phyloP scores from a whole-genome alignment of 1,284 basidiomycete genomes.

The Paramarasmius palmivorus region DNA sequence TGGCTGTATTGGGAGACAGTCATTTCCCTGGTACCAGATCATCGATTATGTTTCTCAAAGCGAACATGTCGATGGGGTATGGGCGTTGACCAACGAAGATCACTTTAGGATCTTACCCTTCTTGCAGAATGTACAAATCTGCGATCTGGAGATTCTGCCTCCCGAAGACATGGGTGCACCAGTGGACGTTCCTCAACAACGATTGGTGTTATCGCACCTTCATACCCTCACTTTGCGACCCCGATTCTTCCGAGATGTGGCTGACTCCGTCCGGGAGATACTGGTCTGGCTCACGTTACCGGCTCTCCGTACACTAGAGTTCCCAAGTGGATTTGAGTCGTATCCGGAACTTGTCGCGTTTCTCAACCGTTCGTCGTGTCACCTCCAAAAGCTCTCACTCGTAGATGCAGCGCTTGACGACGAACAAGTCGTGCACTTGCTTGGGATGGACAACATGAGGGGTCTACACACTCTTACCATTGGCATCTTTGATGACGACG shows the following conservation, averaged over 20 bases:
- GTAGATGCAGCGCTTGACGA: not conserved
- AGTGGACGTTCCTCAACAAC: too few relatives aligned
- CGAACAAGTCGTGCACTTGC: too few relatives aligned
- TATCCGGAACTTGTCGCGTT: not conserved
- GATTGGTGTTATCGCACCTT: not conserved
- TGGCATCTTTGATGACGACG: too few relatives aligned
- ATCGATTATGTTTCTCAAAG: not conserved
- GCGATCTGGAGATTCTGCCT: not conserved
- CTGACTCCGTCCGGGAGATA: not conserved
- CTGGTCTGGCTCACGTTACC: conserved; percentile 1
- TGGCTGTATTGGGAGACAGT: not conserved
- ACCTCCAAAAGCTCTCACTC: not conserved
- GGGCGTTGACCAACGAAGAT: not conserved
- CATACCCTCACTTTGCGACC: not conserved
- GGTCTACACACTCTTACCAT: too few relatives aligned
- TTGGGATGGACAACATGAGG: too few relatives aligned
- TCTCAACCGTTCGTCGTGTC: not conserved
- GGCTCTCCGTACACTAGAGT: not conserved
- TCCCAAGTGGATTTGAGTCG: not conserved
- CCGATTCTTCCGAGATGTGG: too few relatives aligned
- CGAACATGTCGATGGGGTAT: not conserved
- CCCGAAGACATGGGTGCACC: not conserved
- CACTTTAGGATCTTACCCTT: not conserved
- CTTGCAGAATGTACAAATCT: not conserved
- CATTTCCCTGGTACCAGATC: not conserved